phyloP scores from a whole-genome alignment of 208 protist genomes.

The Trypanosoma congolense region DNA sequence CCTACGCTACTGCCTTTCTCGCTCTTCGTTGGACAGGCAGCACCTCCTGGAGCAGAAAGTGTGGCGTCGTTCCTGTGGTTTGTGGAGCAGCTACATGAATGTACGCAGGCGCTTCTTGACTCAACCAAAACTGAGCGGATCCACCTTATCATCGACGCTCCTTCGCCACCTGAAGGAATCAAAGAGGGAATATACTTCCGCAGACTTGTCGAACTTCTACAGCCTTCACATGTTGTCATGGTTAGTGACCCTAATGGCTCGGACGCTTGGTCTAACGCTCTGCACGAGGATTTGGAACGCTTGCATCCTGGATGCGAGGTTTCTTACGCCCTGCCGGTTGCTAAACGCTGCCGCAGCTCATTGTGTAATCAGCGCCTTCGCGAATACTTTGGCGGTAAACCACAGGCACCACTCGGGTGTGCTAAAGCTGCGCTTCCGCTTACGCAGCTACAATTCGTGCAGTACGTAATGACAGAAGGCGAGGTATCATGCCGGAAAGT shows the following conservation, averaged over 20 bases:
- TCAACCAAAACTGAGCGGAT: constrained; percentile 10
- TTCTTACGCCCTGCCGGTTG: constrained; percentile 28
- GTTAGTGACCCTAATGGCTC: constrained; percentile 36
- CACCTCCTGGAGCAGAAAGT: constrained; percentile 29
- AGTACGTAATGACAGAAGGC: constrained; percentile 8
- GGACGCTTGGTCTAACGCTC: constrained; percentile 58
- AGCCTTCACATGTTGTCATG: constrained; percentile 69
- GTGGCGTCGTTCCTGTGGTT: constrained; percentile 43
- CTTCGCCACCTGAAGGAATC: constrained; percentile 45
- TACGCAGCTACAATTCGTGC: constrained; percentile 46
- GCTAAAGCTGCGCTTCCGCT: constrained; percentile 69
- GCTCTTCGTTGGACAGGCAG: constrained; percentile 46
- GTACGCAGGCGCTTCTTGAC: constrained; percentile 33
- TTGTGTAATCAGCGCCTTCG: constrained; percentile 24
- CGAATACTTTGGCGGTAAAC: constrained; percentile 71
- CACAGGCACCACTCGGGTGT: constrained; percentile 49
- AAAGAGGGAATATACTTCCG: constrained; percentile 69
- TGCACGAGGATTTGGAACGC: constrained; percentile 77
- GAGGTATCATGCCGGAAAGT: constrained; percentile 26
- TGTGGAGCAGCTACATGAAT: constrained; percentile 59
- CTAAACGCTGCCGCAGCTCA: constrained; percentile 20
- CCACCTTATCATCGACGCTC: constrained; percentile 67
- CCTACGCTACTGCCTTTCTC: constrained; percentile 48
- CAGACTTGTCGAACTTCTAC: constrained; percentile 58
- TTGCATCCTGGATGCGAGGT: constrained; percentile 69